These are phyloP conservation scores for Cynara cardunculus DNA, from an alignment of 129 eudicot genomes.

Conservation along the genomic window DNA sequence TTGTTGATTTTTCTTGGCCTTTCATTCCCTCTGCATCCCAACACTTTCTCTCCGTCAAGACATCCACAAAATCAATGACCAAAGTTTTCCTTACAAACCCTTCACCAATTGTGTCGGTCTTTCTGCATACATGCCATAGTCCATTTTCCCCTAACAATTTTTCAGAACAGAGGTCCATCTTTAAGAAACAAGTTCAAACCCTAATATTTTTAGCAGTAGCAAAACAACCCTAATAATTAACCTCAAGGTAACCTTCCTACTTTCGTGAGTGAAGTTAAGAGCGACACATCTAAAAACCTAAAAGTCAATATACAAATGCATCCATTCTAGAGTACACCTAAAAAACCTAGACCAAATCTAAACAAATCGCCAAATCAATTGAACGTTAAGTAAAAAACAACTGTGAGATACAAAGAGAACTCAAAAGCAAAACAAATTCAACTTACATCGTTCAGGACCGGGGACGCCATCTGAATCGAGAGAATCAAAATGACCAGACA, in stretches of 20 bases:
- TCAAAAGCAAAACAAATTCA: background rate
- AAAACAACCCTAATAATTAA: background rate
- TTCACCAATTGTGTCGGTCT: background rate
- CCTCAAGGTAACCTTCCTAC: background rate
- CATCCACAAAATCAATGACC: background rate
- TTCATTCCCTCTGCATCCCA: background rate
- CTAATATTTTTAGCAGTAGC: background rate
- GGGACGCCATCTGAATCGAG: constrained; percentile 87
- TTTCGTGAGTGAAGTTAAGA: background rate
- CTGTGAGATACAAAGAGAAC: background rate
- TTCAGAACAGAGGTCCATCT: background rate
- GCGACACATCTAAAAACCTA: background rate
- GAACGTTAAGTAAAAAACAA: background rate
- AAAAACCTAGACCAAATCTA: background rate
- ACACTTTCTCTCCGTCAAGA: background rate
- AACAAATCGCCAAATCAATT: background rate
- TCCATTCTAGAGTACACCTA: background rate
- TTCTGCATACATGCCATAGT: background rate
- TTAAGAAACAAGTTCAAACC: background rate
- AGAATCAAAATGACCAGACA: constrained; percentile 82
- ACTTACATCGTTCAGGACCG: constrained; percentile 89
- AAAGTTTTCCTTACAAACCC: background rate
- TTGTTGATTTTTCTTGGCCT: background rate
- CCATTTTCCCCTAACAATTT: background rate
- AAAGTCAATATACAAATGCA: background rate